Evolutionary conservation across 1,139 yeast genomes (phyloP).

Genomic region (Candida tunisiensis): DNA sequence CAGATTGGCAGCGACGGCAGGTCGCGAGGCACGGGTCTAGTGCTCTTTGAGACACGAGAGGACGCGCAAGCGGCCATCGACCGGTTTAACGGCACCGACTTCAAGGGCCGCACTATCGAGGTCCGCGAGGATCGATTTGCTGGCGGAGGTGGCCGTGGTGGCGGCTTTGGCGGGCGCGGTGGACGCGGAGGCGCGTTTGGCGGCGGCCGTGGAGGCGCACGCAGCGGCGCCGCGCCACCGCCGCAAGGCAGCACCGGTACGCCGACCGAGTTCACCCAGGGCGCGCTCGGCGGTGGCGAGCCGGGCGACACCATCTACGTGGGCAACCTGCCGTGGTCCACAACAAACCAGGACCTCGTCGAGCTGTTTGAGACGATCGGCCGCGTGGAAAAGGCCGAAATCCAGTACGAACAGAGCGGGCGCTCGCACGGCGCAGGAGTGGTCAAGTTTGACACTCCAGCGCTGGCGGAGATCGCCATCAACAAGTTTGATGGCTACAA

Average conservation of each 20-base stretch:
- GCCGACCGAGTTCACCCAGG: background rate
- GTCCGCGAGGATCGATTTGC: slow-evolving; percentile 33
- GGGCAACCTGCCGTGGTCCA: slow-evolving; percentile 74
- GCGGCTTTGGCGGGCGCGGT: slow-evolving; percentile 44
- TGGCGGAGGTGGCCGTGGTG: slow-evolving; percentile 41
- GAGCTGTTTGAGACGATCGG: slow-evolving; percentile 85
- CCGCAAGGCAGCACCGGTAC: background rate
- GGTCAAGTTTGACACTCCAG: slow-evolving; percentile 54
- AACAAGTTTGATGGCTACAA: slow-evolving; percentile 58
- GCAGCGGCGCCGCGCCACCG: no score
- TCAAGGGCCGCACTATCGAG: slow-evolving; percentile 77
- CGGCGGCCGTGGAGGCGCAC: background rate
- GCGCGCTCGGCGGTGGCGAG: slow-evolving; percentile 46
- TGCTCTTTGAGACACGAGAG: slow-evolving; percentile 70
- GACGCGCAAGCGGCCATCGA: slow-evolving; percentile 86
- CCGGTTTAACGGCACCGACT: slow-evolving; percentile 83
- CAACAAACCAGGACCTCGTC: slow-evolving; percentile 67
- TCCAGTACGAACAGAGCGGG: slow-evolving; percentile 49
- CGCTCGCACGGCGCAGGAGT: slow-evolving; percentile 75
- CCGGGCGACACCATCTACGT: slow-evolving; percentile 50
- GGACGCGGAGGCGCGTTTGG: slow-evolving; percentile 38
- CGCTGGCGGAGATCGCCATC: slow-evolving; percentile 60
- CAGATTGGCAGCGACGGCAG: slow-evolving; percentile 52
- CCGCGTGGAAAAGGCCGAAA: slow-evolving; percentile 57
- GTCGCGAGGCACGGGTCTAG: slow-evolving; percentile 81